phyloP scores from a whole-genome alignment of 495 filamentous ascomycete genomes.

The Chaetomium tenue region DNA sequence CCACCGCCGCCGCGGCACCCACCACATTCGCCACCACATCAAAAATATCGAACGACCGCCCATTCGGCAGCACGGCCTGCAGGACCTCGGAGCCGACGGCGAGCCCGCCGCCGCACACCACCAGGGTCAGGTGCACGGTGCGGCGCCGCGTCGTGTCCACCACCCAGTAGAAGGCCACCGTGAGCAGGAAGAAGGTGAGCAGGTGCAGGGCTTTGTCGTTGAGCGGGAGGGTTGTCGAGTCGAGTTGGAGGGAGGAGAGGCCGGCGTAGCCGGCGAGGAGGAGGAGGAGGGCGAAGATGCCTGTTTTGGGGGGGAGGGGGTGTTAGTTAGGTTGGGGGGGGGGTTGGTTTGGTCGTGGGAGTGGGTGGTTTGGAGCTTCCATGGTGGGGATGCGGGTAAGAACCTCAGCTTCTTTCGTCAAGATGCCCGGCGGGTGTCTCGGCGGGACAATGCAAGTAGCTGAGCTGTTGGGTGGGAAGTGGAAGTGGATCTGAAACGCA shows the following conservation, averaged over 20 bases:
- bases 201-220: constrained; percentile 93
- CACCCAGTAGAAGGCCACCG: constrained; percentile 93
- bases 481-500: constrained; percentile 41
- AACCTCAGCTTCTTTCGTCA: too few species aligned
- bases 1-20: constrained; percentile 69
- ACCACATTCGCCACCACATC: constrained; percentile 86
- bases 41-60: constrained; percentile 75
- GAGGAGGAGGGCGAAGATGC: constrained; percentile 73
- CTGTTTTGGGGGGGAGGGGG: constrained; percentile 40
- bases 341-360: neutral
- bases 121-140: constrained; percentile 77
- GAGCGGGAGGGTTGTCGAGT: constrained; percentile 36
- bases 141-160: constrained; percentile 85
- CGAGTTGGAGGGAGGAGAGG: constrained; percentile 60
- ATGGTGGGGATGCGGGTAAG: too few species aligned
- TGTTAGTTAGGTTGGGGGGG: constrained; percentile 6
- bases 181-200: constrained; percentile 84
- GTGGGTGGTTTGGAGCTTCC: constrained; percentile 6
- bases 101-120: constrained; percentile 69
- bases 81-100: constrained; percentile 83
- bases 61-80: constrained; percentile 78
- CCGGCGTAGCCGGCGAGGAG: constrained; percentile 76
- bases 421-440: neutral
- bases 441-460: neutral
- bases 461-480: too few species aligned